Evolutionary conservation across 2,329 filamentous ascomycete species (phyloP).

Genomic region (Calonectria montana): DNA sequence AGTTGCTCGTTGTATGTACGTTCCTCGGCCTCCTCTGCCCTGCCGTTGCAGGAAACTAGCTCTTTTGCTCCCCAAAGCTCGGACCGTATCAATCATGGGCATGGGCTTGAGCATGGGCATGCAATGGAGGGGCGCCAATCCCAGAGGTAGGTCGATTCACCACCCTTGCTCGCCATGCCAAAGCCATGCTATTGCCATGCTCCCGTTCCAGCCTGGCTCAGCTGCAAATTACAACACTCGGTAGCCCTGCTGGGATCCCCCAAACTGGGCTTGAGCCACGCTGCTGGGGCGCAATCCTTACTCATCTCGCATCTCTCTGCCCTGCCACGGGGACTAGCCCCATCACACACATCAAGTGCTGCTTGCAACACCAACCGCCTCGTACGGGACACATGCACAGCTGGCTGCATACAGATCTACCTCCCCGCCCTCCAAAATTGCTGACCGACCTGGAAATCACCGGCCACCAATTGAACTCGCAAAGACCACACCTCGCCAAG

Average conservation of each 20-base stretch:
- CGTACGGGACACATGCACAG: background rate
- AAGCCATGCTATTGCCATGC: conserved; percentile 17
- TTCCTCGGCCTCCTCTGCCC: background rate
- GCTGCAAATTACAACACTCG: conserved; percentile 1
- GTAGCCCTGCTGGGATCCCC: conserved; percentile 14
- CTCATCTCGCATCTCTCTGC: conserved; percentile 24
- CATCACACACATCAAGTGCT: background rate
- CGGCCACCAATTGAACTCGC: conserved; percentile 13
- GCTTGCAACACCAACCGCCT: background rate
- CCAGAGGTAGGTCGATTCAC: background rate
- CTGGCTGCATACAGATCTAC: conserved; percentile 8
- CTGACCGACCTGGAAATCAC: conserved; percentile 4
- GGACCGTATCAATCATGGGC: conserved; percentile 5
- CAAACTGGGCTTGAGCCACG: conserved; percentile 14
- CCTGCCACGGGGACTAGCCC: conserved; percentile 2
- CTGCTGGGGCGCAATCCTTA: conserved; percentile 10
- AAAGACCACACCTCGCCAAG: conserved; percentile 18
- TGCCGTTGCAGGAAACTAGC: background rate
- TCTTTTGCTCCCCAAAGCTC: background rate
- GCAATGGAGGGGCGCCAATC: background rate
- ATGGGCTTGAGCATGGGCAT: background rate
- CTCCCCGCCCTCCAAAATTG: background rate
- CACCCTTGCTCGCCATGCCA: conserved; percentile 19
- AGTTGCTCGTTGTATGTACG: background rate
- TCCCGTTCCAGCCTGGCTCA: conserved; percentile 9